Conservation (phyloP, 108 stramenopile species). For the Nannochloropsis granulata region DNA sequence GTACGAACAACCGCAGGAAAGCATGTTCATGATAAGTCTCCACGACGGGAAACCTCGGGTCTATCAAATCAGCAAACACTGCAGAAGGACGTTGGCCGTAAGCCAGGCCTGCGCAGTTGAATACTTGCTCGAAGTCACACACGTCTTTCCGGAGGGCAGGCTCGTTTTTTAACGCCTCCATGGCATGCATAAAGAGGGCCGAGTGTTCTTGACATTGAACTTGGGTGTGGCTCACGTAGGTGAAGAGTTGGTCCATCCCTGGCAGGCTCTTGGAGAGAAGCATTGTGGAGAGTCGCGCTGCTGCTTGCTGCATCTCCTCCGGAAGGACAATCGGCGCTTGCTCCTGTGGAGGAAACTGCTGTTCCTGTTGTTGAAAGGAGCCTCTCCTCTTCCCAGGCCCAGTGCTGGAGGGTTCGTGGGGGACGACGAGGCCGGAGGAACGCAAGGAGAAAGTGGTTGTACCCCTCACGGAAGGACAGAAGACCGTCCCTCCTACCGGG, state of each 20-base stretch:
- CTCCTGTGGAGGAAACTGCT: background rate
- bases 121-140: background rate
- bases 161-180: background rate
- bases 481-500: background rate
- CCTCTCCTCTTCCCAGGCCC: background rate
- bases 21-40: background rate
- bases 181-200: background rate
- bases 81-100: background rate
- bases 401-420: background rate
- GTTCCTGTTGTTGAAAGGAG: background rate
- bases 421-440: background rate
- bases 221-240: background rate
- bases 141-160: background rate
- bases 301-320: background rate
- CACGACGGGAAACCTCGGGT: background rate
- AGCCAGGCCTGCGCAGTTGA: background rate
- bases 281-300: background rate
- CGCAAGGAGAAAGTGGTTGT: background rate
- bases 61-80: background rate
- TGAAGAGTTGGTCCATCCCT: background rate
- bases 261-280: background rate
- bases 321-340: background rate
- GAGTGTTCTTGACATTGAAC: background rate
- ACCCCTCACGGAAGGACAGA: background rate
- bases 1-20: background rate